Base-by-base conservation (phyloP, 192 early-diverging fungal species). In the Phlyctochytrium planicorne region DNA sequence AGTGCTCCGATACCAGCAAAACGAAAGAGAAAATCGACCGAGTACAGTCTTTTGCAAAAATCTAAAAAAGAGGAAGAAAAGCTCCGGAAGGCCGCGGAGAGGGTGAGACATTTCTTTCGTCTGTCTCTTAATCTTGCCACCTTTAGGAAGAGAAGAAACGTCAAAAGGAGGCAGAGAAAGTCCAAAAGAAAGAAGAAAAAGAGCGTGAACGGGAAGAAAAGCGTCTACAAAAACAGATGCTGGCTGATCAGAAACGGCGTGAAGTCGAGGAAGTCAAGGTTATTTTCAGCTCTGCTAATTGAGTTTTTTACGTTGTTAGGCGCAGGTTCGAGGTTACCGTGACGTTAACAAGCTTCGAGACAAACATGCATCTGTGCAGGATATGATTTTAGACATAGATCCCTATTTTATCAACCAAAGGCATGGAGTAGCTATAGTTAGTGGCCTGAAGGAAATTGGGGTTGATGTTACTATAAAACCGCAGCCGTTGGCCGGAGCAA, bases 271-370 rank as follows among this genome's bases (percentile, higher is more conserved):
- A 30, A 30, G 4, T 10, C 16, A 47, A 47, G 40, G 40, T 65
- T n/a, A n/a, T n/a, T n/a, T n/a, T n/a, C n/a, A n/a, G n/a, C n/a
- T n/a, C n/a, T n/a, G n/a, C n/a, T n/a, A n/a, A n/a, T n/a, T n/a
- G n/a, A n/a, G n/a, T n/a, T n/a, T n/a, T n/a, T n/a, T n/a, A n/a
- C n/a, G n/a, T n/a, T n/a, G n/a, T n/a, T n/a, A n/a, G n/a, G n/a
- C n/a, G n/a, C n/a, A n/a, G n/a, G n/a, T n/a, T n/a, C n/a, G n/a
- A n/a, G n/a, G n/a, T n/a, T n/a, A n/a, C n/a, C n/a, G n/a, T 52
- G 66, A 69, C n/a, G 70, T 63, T n/a, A 72, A 72, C 34, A 69
- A 69, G 34, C n/a, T 69, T 17, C 70, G 70, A 31, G 27, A 17
- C 20, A 72, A 72, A 53, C 65, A 59, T 2, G 56, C 50, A n/a